These are phyloP conservation scores for Quercus suber DNA, from an alignment of 306 rosid species.

Conservation along the genomic window DNA sequence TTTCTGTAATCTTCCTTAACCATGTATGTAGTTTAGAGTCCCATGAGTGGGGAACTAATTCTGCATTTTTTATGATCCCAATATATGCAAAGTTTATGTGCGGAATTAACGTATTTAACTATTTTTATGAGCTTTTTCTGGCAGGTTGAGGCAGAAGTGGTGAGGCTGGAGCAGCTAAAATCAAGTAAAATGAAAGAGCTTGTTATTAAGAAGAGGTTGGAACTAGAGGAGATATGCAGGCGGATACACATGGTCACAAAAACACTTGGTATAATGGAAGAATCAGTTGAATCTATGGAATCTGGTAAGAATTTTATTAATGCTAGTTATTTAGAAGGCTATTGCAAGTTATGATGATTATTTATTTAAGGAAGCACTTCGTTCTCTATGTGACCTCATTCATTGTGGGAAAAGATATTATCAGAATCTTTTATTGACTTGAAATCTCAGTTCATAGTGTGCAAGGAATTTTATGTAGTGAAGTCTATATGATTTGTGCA, in stretches of 20 bases:
- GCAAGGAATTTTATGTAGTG: background rate
- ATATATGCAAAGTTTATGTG: background rate
- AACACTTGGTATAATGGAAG: conserved; percentile 24
- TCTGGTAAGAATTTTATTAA: conserved; percentile 35
- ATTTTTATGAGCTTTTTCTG: conserved; percentile 5
- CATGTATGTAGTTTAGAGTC: conserved; percentile 35
- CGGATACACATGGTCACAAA: conserved; percentile 47
- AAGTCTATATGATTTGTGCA: background rate
- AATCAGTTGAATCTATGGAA: conserved; percentile 39
- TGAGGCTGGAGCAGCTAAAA: conserved; percentile 65
- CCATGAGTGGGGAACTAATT: background rate
- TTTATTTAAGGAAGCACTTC: background rate
- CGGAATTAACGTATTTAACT: background rate
- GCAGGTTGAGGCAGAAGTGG: conserved; percentile 71
- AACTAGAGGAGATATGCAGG: conserved; percentile 60
- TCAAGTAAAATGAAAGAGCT: conserved; percentile 66
- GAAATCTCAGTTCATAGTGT: background rate
- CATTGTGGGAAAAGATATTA: background rate
- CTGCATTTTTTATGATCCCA: background rate
- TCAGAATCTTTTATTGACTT: background rate
- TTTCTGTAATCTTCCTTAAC: conserved; percentile 48
- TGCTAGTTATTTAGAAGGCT: background rate
- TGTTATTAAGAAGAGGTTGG: conserved; percentile 49
- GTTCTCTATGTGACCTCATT: background rate
- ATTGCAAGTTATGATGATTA: background rate